Evolutionary conservation across 495 filamentous ascomycete genomes (phyloP).

Genomic region (Usnea hakonensis): DNA sequence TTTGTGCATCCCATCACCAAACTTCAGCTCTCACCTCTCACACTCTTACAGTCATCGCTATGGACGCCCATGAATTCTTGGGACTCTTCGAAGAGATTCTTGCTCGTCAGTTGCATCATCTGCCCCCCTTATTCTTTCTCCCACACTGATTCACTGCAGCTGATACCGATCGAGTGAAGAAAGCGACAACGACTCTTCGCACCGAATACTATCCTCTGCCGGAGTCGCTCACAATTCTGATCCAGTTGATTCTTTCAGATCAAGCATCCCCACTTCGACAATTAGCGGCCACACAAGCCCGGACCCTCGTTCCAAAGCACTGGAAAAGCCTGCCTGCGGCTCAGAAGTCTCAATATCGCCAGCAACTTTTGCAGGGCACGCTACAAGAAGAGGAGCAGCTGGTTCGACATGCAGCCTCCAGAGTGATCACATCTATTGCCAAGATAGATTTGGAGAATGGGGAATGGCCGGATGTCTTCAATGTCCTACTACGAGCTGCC

Average conservation of each 20-base stretch:
- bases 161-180: slow-evolving; percentile 74
- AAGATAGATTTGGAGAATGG: slow-evolving; percentile 77
- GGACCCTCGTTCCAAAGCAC: slow-evolving; percentile 75
- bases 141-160: slow-evolving; percentile 36
- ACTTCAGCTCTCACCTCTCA: no score
- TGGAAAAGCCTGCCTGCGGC: slow-evolving; percentile 57
- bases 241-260: slow-evolving; percentile 76
- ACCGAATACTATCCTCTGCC: slow-evolving; percentile 86
- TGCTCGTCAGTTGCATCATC: slow-evolving; percentile 35
- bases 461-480: slow-evolving; percentile 77
- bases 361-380: slow-evolving; percentile 73
- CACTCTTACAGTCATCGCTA: slow-evolving; percentile 13
- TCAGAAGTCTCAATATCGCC: slow-evolving; percentile 70
- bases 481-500: slow-evolving; percentile 64
- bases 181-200: slow-evolving; percentile 80
- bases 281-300: slow-evolving; percentile 80
- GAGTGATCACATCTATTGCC: slow-evolving; percentile 80
- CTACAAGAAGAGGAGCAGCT: slow-evolving; percentile 65
- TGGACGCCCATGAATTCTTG: slow-evolving; percentile 43
- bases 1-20: not conserved
- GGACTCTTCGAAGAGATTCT: slow-evolving; percentile 38
- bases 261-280: slow-evolving; percentile 67
- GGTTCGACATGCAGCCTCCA: slow-evolving; percentile 77
- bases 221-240: slow-evolving; percentile 68
- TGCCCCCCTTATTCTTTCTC: slow-evolving; percentile 2